A percentile compares a stretch with the other conserved stretches of the same genome.
Conservation (phyloP, 768 basidiomycete species). For the Panellus pusillus region DNA sequence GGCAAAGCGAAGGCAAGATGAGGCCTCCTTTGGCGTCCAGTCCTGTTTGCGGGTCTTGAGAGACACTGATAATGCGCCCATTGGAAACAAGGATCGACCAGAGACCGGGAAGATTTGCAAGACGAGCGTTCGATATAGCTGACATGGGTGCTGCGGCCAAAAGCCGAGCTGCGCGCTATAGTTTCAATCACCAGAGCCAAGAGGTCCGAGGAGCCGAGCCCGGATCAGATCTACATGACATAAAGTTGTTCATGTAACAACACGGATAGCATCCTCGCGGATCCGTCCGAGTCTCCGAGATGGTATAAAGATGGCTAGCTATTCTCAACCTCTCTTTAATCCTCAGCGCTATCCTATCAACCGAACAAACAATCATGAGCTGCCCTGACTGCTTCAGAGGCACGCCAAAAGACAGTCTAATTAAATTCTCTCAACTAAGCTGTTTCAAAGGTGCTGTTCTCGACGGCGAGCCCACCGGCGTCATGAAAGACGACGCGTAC, state of each 20-base stretch:
- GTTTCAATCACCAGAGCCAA: too few species aligned
- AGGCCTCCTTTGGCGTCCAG: constrained; percentile 29
- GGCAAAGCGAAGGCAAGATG: constrained; percentile 47
- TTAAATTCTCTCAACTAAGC: neutral
- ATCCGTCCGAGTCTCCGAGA: too few species aligned
- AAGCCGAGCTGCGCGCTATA: too few species aligned
- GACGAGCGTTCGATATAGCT: constrained; percentile 15
- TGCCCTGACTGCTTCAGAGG: constrained; percentile 31
- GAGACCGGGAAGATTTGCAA: neutral
- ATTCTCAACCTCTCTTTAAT: too few species aligned
- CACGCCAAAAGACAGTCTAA: neutral
- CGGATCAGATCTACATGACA: too few species aligned
- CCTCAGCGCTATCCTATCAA: too few species aligned
- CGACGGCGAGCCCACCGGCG: constrained; percentile 35
- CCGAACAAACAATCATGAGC: constrained; percentile 15
- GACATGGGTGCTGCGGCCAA: neutral
- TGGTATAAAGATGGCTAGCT: too few species aligned
- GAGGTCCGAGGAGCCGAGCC: too few species aligned
- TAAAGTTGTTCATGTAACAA: neutral
- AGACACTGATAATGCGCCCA: constrained; percentile 6
- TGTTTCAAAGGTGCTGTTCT: constrained; percentile 30
- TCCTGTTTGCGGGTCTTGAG: neutral
- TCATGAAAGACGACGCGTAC: constrained; percentile 32
- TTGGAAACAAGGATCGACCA: constrained; percentile 12
- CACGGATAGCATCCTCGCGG: too few species aligned